Evolutionary conservation across 768 basidiomycete genomes (phyloP), one percentile per base, ranked within the genome.

Genomic region (Cubamyces lactineus): DNA sequence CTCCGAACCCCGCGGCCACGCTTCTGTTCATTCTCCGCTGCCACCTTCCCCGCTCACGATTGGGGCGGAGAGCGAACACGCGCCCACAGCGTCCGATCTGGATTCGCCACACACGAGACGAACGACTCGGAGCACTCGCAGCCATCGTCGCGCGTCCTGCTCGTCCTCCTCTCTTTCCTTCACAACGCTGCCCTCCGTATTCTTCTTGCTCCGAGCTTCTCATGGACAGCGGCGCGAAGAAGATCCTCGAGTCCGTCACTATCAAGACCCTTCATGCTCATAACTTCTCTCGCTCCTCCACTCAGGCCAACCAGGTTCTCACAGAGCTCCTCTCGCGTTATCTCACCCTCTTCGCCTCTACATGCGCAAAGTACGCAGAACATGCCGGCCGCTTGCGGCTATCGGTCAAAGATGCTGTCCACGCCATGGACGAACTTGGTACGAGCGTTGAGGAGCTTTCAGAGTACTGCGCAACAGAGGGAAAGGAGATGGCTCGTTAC

Each of bases 291-390:
- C 83, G 89, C 53, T 82, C 91, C 0, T 94, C 92, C 2, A 75
- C 85, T 0, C 87, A 89, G 69, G 90, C 92, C 3, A 80, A 86
- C 11, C 75, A 83, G 24, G 82, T 88, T 17, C 80, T 94, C 49
- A 88, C 89, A 13, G 91, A 89, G 74, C 78, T 93, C 64, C 82
- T 94, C 65, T 80, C 88, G 40, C 86, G 89, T 57, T 94, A 93
- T 73, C 77, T 93, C 59, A 66, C 82, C 11, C 78, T 92, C 24
- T 78, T 92, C 19, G 77, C 88, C 0, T 77, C 83, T 0, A 85
- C 89, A 7, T 87, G 86, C 69, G 86, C 86, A 21, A 85, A 84
- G 69, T 90, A 89, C 69, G 86, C 91, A 0, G 82, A 88, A 60
- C 89, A 91, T 68, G 82, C 90, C 1, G 91, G 89, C n/a, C 76